phyloP scores from a whole-genome alignment of 202 grass and related monocot genomes.

The Eragrostis tef region DNA sequence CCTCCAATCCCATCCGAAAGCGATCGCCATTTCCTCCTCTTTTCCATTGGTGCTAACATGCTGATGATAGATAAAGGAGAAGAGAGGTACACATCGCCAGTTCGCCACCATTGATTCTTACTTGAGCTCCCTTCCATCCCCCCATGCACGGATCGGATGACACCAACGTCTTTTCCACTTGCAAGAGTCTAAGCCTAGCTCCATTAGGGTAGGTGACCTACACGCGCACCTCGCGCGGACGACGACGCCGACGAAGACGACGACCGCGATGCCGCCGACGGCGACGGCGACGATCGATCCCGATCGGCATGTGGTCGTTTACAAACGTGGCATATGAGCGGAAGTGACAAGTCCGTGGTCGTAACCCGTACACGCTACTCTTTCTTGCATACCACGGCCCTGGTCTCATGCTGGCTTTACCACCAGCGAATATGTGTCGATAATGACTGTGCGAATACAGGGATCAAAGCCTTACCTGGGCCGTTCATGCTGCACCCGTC shows the following conservation, averaged over 20 bases:
- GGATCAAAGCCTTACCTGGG: constrained; percentile 24
- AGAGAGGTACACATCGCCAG: constrained; percentile 22
- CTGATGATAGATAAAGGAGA: constrained; percentile 38
- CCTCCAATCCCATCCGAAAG: constrained; percentile 49
- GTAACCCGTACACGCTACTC: constrained; percentile 53
- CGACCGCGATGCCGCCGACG: constrained; percentile 8
- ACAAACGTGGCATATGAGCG: constrained; percentile 7
- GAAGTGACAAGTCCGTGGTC: constrained; percentile 50
- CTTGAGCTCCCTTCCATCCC: constrained; percentile 15
- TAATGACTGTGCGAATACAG: constrained; percentile 29
- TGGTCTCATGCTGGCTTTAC: neutral
- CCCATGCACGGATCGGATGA: constrained; percentile 31
- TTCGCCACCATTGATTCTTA: constrained; percentile 49
- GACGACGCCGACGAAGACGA: constrained; percentile 24
- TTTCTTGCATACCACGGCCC: constrained; percentile 27
- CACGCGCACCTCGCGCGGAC: constrained; percentile 38
- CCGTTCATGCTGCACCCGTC: neutral
- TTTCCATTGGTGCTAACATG: constrained; percentile 43
- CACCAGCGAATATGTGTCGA: constrained; percentile 50
- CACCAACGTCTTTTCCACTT: constrained; percentile 42
- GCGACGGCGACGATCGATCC: neutral
- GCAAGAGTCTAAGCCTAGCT: constrained; percentile 52
- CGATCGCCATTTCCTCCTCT: constrained; percentile 49
- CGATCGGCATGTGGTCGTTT: constrained; percentile 21
- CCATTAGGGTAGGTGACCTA: constrained; percentile 62